phyloP scores from a whole-genome alignment of 2,329 filamentous ascomycete genomes.

The Botrytis cinerea region DNA sequence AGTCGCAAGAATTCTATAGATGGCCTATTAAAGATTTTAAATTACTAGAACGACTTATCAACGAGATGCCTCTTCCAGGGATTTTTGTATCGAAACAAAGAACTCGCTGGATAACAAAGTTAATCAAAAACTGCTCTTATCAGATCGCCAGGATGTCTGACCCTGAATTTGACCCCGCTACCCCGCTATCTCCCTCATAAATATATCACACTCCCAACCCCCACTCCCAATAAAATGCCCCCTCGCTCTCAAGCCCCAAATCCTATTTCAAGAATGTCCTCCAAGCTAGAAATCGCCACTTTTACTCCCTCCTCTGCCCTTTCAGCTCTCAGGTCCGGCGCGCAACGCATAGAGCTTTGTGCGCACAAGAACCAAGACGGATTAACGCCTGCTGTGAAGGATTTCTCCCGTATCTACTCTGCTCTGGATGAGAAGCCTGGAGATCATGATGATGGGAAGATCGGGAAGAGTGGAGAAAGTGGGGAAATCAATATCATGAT shows the following conservation, averaged over 20 bases:
- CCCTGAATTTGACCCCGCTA: neutral
- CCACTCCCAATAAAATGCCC: neutral
- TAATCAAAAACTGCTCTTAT: neutral
- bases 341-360: conserved; percentile 55
- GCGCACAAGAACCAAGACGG: conserved; percentile 46
- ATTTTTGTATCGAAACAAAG: neutral
- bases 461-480: accelerated
- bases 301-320: conserved; percentile 49
- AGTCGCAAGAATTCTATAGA: too few relatives aligned
- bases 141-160: neutral
- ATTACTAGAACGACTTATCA: accelerated
- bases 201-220: neutral
- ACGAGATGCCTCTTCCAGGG: neutral
- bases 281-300: conserved; percentile 51
- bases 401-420: conserved; percentile 5
- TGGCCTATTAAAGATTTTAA: accelerated
- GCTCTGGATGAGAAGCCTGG: neutral
- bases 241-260: neutral
- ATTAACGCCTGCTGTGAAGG: conserved; percentile 43
- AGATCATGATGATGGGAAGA: neutral
- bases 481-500: conserved; percentile 50
- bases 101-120: neutral
- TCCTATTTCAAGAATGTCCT: neutral
- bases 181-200: neutral
- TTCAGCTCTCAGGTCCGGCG: conserved; percentile 46